Conservation (phyloP, 768 basidiomycete genomes). For the Royoungia palumana region DNA sequence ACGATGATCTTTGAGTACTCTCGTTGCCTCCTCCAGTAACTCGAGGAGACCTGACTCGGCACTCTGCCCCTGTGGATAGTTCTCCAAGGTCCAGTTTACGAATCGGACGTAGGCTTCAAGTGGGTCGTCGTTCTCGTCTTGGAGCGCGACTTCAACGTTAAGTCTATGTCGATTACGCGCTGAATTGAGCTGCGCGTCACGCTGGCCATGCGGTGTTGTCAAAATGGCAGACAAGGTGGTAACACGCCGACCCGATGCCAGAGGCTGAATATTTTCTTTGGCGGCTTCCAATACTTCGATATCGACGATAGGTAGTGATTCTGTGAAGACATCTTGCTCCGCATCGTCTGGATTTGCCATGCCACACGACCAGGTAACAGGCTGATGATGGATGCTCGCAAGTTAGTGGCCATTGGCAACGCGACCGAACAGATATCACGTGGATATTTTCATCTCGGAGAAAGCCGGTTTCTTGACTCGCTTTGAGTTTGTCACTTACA, state of each 20-base stretch:
- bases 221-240: slow-evolving; percentile 73
- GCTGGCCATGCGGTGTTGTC: slow-evolving; percentile 71
- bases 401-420: background rate
- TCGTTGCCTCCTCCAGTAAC: slow-evolving; percentile 87
- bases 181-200: slow-evolving; percentile 64
- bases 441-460: too few species aligned
- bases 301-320: slow-evolving; percentile 57
- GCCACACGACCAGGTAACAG: slow-evolving; percentile 1
- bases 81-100: slow-evolving; percentile 90
- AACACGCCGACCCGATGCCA: slow-evolving; percentile 74
- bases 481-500: too few species aligned
- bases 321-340: slow-evolving; percentile 45
- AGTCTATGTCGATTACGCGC: slow-evolving; percentile 65
- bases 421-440: slow-evolving; percentile 21
- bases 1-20: slow-evolving; percentile 74
- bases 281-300: slow-evolving; percentile 78
- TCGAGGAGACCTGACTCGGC: slow-evolving; percentile 90
- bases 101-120: slow-evolving; percentile 84
- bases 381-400: background rate
- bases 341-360: slow-evolving; percentile 20
- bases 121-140: slow-evolving; percentile 74
- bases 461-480: too few species aligned
- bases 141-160: slow-evolving; percentile 68
- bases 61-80: slow-evolving; percentile 90
- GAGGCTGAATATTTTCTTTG: slow-evolving; percentile 85